Percentiles rank a stretch among this genome's conserved stretches.
These are phyloP conservation scores for Marasmius sp. DNA, from an alignment of 1,284 basidiomycete genomes.

Conservation along the genomic window DNA sequence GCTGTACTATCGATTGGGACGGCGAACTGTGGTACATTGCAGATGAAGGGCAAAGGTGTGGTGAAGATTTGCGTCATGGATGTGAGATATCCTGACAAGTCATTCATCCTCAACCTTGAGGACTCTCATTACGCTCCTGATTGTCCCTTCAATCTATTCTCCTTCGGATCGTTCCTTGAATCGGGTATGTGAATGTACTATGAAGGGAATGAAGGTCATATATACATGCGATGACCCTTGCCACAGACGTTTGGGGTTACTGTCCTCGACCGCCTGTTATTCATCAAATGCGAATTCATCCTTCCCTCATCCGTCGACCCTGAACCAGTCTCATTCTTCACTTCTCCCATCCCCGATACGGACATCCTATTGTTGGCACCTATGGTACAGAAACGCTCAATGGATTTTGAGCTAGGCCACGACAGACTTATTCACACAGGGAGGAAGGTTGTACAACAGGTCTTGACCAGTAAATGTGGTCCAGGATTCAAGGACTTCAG, in stretches of 20 bases:
- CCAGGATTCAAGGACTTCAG: not conserved
- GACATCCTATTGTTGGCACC: too few species aligned
- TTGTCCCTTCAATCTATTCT: not conserved
- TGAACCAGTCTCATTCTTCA: too few species aligned
- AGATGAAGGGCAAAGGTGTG: not conserved
- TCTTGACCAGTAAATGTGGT: not conserved
- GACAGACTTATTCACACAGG: too few species aligned
- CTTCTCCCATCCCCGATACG: too few species aligned
- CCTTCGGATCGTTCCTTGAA: too few species aligned
- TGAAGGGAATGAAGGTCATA: not conserved
- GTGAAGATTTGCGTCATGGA: not conserved
- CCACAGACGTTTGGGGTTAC: too few species aligned
- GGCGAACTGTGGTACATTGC: not conserved
- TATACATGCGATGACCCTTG: not conserved
- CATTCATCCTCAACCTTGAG: not conserved
- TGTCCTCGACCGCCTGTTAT: too few species aligned
- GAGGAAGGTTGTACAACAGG: too few species aligned
- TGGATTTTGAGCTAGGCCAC: too few species aligned
- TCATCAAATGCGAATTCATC: too few species aligned
- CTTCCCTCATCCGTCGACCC: too few species aligned
- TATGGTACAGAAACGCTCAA: too few species aligned
- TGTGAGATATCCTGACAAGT: not conserved
- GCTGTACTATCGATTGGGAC: not conserved
- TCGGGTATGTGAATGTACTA: not conserved
- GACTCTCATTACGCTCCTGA: not conserved